Evolutionary conservation across 2,329 filamentous ascomycete genomes (phyloP), one percentile per base, ranked within the genome.

Genomic region (Hypoxylon sp.): DNA sequence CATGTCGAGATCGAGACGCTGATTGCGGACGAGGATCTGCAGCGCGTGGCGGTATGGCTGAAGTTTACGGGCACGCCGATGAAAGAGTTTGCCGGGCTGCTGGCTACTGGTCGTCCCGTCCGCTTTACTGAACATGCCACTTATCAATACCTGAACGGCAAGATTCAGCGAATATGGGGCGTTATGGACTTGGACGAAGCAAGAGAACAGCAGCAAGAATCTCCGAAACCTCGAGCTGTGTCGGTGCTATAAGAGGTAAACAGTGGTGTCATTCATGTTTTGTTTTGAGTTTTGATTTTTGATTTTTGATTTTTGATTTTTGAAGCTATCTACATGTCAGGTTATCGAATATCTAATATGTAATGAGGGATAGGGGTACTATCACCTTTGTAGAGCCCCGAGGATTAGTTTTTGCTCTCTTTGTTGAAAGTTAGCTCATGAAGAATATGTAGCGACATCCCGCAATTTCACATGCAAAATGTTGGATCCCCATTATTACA

Each of bases 21-120:
- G n/a, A 31, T 60, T 8, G 51, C 45, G 4, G 47, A 60, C 23
- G 55, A 55, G 37, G 34, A 45, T 21, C 38, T 42, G 15, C 57
- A 60, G 42, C 57, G 57, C 7, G 29, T 58, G 16, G 55, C 55
- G 3, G 57, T 55, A 5, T 55, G 51, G 51, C 55, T 58, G 23
- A 45, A 51, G 11, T 46, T 60, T 16, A 40, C 29, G 2, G 55
- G 51, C 2, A 60, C 48, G 2, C 55, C 57, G 6, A 25, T 47
- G 3, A 48, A 32, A 16, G 51, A 53, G 25, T 55, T 41, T 25
- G 51, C 30, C 3, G 54, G 54, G 9, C 15, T 58, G 7, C 38
- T 52, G 12, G 47, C 48, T 7, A 35, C 52, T 19, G 57, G 55
- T 3, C 37, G 34, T 3, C 3, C 51, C n/a, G 47, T 55, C 17